Evolutionary conservation across 2,329 filamentous ascomycete genomes (phyloP).

Genomic region (Drechslerella stenobrocha): DNA sequence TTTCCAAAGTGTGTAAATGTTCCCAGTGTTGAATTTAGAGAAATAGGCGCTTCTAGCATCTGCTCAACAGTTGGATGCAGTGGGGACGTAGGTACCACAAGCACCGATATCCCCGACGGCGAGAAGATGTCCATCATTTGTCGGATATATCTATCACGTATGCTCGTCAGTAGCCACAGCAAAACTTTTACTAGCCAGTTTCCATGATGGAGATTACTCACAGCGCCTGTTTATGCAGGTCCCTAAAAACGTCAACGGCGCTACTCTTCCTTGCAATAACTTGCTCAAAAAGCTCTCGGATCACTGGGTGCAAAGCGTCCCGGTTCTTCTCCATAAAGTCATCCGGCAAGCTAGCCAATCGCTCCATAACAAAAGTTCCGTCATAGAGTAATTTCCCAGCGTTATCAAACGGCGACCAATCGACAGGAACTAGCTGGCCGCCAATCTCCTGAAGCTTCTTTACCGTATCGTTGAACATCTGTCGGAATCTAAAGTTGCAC

Average conservation of each 20-base stretch:
- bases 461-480: conserved; percentile 58
- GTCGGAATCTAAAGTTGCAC: conserved; percentile 57
- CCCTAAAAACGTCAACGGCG: conserved; percentile 60
- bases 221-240: conserved; percentile 59
- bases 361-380: conserved; percentile 64
- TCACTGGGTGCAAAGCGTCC: conserved; percentile 60
- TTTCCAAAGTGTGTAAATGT: conserved; percentile 67
- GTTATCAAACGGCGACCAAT: conserved; percentile 61
- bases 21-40: conserved; percentile 62
- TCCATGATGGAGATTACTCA: conserved; percentile 39
- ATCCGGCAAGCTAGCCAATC: conserved; percentile 59
- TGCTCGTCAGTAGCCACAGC: not conserved
- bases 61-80: conserved; percentile 61
- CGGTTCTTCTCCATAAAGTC: conserved; percentile 54
- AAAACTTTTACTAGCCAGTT: not conserved
- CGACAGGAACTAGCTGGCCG: conserved; percentile 57
- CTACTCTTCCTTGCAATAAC: conserved; percentile 56
- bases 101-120: conserved; percentile 57
- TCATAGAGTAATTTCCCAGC: conserved; percentile 63
- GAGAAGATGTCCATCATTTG: conserved; percentile 57
- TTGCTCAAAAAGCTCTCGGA: conserved; percentile 57
- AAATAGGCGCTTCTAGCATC: conserved; percentile 61
- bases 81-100: conserved; percentile 64
- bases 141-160: conserved; percentile 55
- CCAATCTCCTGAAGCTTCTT: conserved; percentile 56